Base-by-base conservation (phyloP, 2,329 filamentous ascomycete species). In the Eurotiales sp. region DNA sequence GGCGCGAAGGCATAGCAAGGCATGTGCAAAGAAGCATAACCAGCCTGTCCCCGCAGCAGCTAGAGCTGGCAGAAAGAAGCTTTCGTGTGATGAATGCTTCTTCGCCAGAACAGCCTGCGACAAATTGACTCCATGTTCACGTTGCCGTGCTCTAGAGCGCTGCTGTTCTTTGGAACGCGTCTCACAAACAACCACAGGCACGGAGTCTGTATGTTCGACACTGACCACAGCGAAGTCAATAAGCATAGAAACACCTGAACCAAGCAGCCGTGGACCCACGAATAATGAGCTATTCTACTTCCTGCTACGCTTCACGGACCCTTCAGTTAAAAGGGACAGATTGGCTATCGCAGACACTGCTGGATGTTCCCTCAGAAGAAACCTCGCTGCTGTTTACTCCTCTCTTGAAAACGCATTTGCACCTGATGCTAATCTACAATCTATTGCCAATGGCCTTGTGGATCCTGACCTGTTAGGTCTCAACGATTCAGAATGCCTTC, bases 331-430 rank as follows among this genome's bases (percentile, higher is more conserved):
- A 15, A 58, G 55, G 15, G 63, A 66, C 32, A 58, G 59, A 25
- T 57, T 66, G 25, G 63, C 63, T 3, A 66, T 66, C 19, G 60
- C 60, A 17, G 62, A 64, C 11, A 66, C 63, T 8, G 63, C 63
- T n/a, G 63, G 61, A 39, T 58, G 53, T 4, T 66, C 63, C 4
- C 51, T 58, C 6, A 58, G 56, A 30, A 56, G 63, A 37, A 65
- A 64, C 15, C 55, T 64, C 3, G 63, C 62, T 37, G 55, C 54
- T 3, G 50, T 62, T 7, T 57, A 65, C 44, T 63, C 63, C 0
- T 58, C 60, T 22, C 56, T 64, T 14, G 61, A 63, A 56, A 56
- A 63, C 53, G 58, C 61, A 1, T 57, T 65, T 8, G 45, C 59
- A 14, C 58, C 62, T 6, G 54, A 7, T 6, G 14, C 53, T 15